Percentiles rank a stretch among this genome's conserved stretches.
Conservation (phyloP, 768 basidiomycete genomes). For the Boletus patriciae region DNA sequence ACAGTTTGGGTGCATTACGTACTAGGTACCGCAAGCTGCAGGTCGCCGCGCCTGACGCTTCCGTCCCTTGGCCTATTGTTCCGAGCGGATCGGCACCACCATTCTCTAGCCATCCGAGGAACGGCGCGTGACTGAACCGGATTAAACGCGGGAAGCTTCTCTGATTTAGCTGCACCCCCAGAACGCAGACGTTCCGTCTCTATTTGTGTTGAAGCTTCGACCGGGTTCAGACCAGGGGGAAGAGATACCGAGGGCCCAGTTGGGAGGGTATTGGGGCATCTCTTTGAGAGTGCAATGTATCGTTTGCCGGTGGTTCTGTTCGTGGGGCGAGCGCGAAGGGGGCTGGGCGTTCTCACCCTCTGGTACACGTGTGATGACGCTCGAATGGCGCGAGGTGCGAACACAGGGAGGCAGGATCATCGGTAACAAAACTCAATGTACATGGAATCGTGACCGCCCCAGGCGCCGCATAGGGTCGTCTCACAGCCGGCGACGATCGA, state of each 20-base stretch:
- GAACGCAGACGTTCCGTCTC: not conserved
- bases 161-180: not conserved
- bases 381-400: too few relatives aligned
- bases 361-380: not conserved
- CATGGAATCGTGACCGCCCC: too few relatives aligned
- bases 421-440: too few relatives aligned
- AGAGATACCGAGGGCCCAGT: too few relatives aligned
- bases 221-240: not conserved
- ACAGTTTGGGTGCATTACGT: not conserved
- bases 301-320: not conserved
- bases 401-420: too few relatives aligned
- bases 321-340: not conserved
- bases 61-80: constrained; percentile 22
- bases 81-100: constrained; percentile 37
- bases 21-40: not conserved
- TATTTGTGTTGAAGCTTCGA: not conserved
- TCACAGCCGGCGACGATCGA: too few relatives aligned
- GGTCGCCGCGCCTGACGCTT: not conserved
- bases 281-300: not conserved
- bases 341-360: constrained; percentile 1
- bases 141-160: constrained; percentile 57
- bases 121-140: constrained; percentile 54
- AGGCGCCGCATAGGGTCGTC: too few relatives aligned
- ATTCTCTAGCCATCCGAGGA: constrained; percentile 78
- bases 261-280: not conserved